phyloP scores from a whole-genome alignment of 2,329 filamentous ascomycete genomes.

The Cadophora sp. region DNA sequence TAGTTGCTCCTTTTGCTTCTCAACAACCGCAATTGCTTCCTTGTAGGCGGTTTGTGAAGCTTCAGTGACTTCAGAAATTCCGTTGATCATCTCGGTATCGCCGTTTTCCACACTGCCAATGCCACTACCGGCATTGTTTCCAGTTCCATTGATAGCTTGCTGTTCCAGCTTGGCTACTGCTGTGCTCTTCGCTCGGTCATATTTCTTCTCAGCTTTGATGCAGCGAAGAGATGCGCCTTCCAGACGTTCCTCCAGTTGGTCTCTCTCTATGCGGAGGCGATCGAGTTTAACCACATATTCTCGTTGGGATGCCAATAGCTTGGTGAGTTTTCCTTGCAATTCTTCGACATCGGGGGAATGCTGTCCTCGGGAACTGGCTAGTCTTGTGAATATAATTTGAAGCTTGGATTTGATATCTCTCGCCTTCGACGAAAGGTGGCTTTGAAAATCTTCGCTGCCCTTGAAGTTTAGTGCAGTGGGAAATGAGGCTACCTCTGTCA shows the following conservation, averaged over 20 bases:
- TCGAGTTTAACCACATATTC: conserved; percentile 79
- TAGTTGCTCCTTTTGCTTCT: conserved; percentile 88
- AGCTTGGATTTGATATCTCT: conserved; percentile 79
- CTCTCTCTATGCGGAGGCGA: conserved; percentile 77
- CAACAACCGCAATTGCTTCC: conserved; percentile 76
- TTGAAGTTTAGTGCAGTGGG: conserved; percentile 67
- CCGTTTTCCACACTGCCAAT: conserved; percentile 53
- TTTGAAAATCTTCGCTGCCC: conserved; percentile 75
- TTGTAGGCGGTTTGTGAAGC: conserved; percentile 79
- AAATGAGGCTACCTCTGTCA: conserved; percentile 57
- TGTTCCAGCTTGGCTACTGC: conserved; percentile 93
- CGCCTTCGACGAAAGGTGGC: conserved; percentile 79
- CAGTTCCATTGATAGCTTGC: conserved; percentile 77
- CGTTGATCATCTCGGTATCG: conserved; percentile 52
- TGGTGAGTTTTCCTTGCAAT: conserved; percentile 77
- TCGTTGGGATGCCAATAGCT: conserved; percentile 82
- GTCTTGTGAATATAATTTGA: conserved; percentile 67
- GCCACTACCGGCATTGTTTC: conserved; percentile 47
- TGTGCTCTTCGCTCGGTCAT: conserved; percentile 86
- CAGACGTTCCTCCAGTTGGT: conserved; percentile 83
- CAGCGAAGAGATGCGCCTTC: conserved; percentile 90
- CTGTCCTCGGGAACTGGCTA: conserved; percentile 59
- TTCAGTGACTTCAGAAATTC: conserved; percentile 61
- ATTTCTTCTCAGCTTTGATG: conserved; percentile 92
- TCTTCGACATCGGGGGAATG: conserved; percentile 72